Conservation (phyloP, 1,284 basidiomycete genomes). For the Retiboletus flavoniger region DNA sequence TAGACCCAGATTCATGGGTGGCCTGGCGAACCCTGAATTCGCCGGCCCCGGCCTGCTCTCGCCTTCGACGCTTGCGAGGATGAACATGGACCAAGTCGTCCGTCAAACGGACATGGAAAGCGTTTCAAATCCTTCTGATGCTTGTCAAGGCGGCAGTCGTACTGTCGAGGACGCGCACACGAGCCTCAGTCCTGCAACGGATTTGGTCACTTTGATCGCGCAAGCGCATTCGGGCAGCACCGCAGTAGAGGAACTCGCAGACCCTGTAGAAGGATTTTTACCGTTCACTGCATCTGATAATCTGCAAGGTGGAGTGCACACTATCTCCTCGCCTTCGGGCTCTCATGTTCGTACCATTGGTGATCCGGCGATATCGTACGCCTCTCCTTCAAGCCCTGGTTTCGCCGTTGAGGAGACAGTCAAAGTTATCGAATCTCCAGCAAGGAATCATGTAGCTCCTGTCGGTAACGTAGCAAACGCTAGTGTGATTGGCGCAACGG, state of each 20-base stretch:
- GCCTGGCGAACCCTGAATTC: background rate
- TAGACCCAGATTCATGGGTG: constrained; percentile 10
- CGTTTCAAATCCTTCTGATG: background rate
- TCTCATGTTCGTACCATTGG: background rate
- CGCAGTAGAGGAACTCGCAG: background rate
- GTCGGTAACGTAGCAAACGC: background rate
- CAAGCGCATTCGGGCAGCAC: background rate
- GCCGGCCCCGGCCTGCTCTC: background rate
- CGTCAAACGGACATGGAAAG: background rate
- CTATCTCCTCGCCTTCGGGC: background rate
- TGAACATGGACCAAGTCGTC: constrained; percentile 1
- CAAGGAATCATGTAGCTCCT: background rate
- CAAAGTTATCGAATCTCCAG: constrained; percentile 5
- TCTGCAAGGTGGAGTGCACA: background rate
- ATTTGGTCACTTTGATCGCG: background rate
- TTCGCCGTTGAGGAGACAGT: background rate
- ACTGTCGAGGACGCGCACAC: background rate
- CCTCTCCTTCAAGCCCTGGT: background rate
- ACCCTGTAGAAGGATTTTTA: background rate
- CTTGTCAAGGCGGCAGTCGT: background rate
- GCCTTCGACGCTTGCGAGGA: constrained; percentile 1
- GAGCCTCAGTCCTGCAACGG: background rate
- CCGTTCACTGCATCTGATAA: background rate
- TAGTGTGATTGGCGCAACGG: background rate
- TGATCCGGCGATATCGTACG: background rate